Base-by-base conservation (phyloP, 805 yeast species). In the Allodekkera sacchari region DNA sequence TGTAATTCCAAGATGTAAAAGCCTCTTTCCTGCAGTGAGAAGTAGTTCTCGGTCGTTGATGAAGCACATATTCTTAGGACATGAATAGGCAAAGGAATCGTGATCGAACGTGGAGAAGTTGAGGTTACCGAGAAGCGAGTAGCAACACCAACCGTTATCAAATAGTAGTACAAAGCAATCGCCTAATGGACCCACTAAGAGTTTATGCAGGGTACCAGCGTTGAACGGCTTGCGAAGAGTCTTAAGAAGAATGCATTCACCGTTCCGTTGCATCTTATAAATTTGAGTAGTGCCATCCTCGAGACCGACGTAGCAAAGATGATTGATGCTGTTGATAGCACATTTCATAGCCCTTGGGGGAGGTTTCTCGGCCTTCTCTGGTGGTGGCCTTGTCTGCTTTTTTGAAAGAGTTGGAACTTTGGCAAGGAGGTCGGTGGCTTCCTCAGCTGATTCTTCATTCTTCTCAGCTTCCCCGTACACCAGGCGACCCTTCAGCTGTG, bases 91-190 rank as follows among this genome's bases (percentile, higher is more conserved):
- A 9, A 42, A 25, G 12, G 44, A 39, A 26, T 55, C 61, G 35
- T 48, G 50, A 33, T 59, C 61, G 37, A 55, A 57, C 5, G 72
- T 55, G 7, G 67, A 58, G 26, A 64, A 61, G 22, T 53, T 58
- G 23, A 62, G 47, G 41, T 66, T 64, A 2, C 78, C 78, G 22
- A 68, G 55, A 11, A 59, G 60, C 3, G 77, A 66, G 37, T 56
- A 59, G 17, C 66, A 36, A 29, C 60, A 61, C 76, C 76, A 72
- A 5, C 75, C 75, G 26, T 52, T 52, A 13, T 41, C 40, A 33
- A 39, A 56, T 8, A 48, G 30, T 4, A 46, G 33, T 5, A 57
- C 31, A 18, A 56, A 25, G 10, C 53, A 44, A 22, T 49, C 48
- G 6, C 57, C 59, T 30, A 45, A 41, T 2, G 54, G 53, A 26